Conservation (phyloP, 1,139 yeast genomes). For the Lizanozyma gosingica region DNA sequence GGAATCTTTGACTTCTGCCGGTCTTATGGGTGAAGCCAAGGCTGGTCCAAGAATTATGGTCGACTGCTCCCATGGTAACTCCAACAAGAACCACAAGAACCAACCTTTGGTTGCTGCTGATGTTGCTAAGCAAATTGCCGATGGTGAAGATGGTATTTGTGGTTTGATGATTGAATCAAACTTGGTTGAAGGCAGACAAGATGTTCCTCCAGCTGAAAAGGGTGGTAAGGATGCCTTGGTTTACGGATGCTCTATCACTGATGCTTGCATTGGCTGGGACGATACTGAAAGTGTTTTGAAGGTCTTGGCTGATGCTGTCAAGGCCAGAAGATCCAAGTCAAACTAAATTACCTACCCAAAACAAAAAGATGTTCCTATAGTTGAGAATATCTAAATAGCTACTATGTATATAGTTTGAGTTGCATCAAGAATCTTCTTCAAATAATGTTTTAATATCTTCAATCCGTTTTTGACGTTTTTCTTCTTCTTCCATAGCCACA, state of each 20-base stretch:
- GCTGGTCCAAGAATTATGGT: conserved; percentile 59
- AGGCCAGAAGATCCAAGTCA: conserved; percentile 51
- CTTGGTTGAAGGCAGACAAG: conserved; percentile 87
- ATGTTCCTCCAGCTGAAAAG: conserved; percentile 52
- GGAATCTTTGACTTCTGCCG: conserved; percentile 32
- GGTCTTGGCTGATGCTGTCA: conserved; percentile 74
- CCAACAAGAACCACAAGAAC: conserved; percentile 86
- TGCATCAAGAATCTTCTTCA: conserved; percentile 41
- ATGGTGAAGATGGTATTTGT: conserved; percentile 70
- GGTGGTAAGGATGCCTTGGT: conserved; percentile 64
- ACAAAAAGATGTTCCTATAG: no score
- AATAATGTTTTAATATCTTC: conserved; percentile 78
- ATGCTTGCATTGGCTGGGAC: conserved; percentile 93
- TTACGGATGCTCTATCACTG: conserved; percentile 95
- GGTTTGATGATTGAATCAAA: conserved; percentile 97
- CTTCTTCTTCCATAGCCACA: conserved; percentile 67
- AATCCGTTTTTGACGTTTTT: conserved; percentile 59
- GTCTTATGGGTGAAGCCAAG: conserved; percentile 39
- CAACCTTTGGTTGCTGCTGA: conserved; percentile 80
- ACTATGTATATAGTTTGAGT: no score
- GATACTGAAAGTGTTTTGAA: conserved; percentile 73
- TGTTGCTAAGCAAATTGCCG: conserved; percentile 74
- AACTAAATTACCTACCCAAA: neutral
- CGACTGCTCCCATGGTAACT: conserved; percentile 97
- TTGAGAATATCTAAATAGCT: no score